These are phyloP conservation scores for Hura crepitans DNA, from an alignment of 441 rosid genomes.

Conservation along the genomic window DNA sequence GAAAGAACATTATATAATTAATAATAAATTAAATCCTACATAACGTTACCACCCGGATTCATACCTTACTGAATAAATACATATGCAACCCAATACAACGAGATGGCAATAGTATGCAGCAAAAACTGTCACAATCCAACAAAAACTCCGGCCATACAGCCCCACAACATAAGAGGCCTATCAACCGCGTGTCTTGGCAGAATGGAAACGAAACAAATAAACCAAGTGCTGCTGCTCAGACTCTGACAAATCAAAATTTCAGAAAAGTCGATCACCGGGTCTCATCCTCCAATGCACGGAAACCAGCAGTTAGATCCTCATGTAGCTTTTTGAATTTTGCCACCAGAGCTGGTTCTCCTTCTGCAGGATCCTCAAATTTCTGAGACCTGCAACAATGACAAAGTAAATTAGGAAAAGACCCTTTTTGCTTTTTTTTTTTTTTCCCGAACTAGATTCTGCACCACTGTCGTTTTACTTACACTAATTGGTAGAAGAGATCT, in stretches of 20 bases:
- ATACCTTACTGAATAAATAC: constrained; percentile 35
- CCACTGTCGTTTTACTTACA: constrained; percentile 47
- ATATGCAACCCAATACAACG: constrained; percentile 19
- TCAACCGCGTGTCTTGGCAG: constrained; percentile 19
- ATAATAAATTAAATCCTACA: constrained; percentile 20
- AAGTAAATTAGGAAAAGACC: neutral
- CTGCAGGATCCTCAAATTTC: constrained; percentile 98
- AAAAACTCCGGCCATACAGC: constrained; percentile 9
- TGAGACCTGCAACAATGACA: constrained; percentile 62
- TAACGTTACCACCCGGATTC: constrained; percentile 12
- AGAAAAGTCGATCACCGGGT: constrained; percentile 49
- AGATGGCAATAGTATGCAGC: constrained; percentile 11
- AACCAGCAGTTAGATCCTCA: constrained; percentile 91
- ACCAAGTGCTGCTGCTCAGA: constrained; percentile 16
- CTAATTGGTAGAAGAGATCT: constrained; percentile 93
- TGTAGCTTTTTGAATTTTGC: constrained; percentile 78
- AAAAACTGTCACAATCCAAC: constrained; percentile 16
- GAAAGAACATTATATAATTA: neutral
- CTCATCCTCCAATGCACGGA: constrained; percentile 95
- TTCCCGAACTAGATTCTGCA: neutral
- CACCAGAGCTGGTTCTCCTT: constrained; percentile 86
- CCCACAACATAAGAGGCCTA: constrained; percentile 13
- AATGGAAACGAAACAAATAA: constrained; percentile 5
- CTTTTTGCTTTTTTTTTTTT: no score
- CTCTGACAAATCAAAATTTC: constrained; percentile 14